These are phyloP conservation scores for Populus hybrid DNA, from an alignment of 441 rosid species.

Conservation along the genomic window DNA sequence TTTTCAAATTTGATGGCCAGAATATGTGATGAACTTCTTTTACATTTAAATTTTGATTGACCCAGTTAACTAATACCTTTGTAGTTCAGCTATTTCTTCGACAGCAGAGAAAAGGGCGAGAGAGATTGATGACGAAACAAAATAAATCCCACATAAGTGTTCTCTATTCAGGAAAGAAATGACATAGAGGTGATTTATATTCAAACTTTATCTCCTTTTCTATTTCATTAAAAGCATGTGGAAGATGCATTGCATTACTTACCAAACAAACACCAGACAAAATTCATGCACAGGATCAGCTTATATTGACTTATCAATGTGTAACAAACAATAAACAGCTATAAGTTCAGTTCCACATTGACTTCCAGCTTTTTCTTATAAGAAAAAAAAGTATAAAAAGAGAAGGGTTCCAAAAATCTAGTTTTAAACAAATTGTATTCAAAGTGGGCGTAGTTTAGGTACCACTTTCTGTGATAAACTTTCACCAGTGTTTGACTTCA, in stretches of 20 bases:
- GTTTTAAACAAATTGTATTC: not conserved
- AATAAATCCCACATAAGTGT: not conserved
- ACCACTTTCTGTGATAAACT: constrained; percentile 43
- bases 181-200: not conserved
- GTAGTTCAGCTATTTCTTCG: not conserved
- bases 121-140: not conserved
- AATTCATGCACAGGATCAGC: not conserved
- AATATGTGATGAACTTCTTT: not conserved
- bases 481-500: constrained; percentile 50
- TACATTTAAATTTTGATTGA: not conserved
- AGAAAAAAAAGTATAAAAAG: not conserved
- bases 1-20: not conserved
- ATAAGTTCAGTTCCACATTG: not conserved
- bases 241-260: not conserved
- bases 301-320: not conserved
- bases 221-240: not conserved
- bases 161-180: not conserved
- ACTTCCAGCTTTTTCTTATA: not conserved
- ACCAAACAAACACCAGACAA: not conserved
- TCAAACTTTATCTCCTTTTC: not conserved
- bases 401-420: not conserved
- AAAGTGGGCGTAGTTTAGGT: constrained; percentile 14
- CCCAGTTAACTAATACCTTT: not conserved
- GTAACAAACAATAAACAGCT: not conserved
- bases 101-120: not conserved